A percentile compares a stretch with the other conserved stretches of the same genome.
Evolutionary conservation across 495 filamentous ascomycete species (phyloP).

Genomic region (Jackrogersella minutella): DNA sequence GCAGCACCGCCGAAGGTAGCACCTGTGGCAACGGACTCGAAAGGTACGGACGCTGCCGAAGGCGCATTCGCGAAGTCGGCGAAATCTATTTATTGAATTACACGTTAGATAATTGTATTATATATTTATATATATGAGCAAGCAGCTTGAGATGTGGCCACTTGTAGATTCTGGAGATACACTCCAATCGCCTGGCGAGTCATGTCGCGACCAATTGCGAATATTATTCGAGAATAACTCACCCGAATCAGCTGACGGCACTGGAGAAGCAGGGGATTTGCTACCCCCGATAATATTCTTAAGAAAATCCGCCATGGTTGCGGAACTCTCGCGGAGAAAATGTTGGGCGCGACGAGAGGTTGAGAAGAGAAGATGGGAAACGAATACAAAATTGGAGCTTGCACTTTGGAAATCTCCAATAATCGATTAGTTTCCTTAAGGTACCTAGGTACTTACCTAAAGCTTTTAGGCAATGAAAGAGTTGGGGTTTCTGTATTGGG

Average conservation of each 20-base stretch:
- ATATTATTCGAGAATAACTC: constrained; percentile 41
- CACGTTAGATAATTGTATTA: not conserved
- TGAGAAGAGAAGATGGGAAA: constrained; percentile 16
- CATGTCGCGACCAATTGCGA: constrained; percentile 13
- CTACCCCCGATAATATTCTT: constrained; percentile 73
- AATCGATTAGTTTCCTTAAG: not conserved
- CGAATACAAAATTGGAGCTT: constrained; percentile 19
- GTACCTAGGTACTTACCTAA: constrained; percentile 1
- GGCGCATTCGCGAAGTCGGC: constrained; percentile 79
- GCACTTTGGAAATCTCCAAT: constrained; percentile 14
- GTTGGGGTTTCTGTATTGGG: not conserved
- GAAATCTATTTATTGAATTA: constrained; percentile 64
- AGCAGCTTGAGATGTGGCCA: not conserved
- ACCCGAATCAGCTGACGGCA: constrained; percentile 67
- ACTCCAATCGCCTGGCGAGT: not conserved
- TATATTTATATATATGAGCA: not conserved
- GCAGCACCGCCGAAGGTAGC: constrained; percentile 53
- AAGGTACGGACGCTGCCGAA: constrained; percentile 63
- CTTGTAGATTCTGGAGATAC: not conserved
- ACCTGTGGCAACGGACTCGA: constrained; percentile 39
- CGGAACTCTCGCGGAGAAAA: constrained; percentile 17
- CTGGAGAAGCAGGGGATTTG: constrained; percentile 60
- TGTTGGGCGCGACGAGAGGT: constrained; percentile 29
- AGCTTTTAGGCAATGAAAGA: not conserved
- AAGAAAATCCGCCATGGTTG: constrained; percentile 71